Evolutionary conservation across 2,329 filamentous ascomycete species (phyloP).

Genomic region (Microdochium bolleyi): DNA sequence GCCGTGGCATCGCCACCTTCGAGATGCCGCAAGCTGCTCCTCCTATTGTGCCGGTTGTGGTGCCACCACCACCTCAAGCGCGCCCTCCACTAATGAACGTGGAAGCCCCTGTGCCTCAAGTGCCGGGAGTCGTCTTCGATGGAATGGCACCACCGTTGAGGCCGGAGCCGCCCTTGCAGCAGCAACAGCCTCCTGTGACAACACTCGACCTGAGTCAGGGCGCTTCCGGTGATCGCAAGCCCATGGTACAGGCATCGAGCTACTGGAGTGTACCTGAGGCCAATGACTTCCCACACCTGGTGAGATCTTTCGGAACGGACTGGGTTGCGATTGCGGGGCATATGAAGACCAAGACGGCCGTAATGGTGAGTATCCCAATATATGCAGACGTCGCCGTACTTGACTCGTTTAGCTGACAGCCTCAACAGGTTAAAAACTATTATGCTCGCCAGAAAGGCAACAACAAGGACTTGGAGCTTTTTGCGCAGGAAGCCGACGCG

Average conservation of each 20-base stretch:
- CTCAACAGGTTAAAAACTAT: constrained; percentile 57
- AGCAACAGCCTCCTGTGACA: constrained; percentile 33
- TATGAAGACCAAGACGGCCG: constrained; percentile 77
- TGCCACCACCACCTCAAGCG: neutral
- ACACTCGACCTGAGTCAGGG: constrained; percentile 41
- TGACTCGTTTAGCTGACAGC: constrained; percentile 10
- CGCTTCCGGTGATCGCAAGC: constrained; percentile 39
- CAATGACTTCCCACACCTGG: constrained; percentile 65
- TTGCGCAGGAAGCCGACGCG: constrained; percentile 52
- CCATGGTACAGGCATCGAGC: constrained; percentile 58
- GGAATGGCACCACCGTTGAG: constrained; percentile 49
- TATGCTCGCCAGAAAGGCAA: constrained; percentile 56
- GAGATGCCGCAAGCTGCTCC: neutral
- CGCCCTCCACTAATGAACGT: constrained; percentile 5
- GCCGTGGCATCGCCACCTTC: neutral
- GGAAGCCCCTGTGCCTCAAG: constrained; percentile 15
- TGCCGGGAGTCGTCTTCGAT: constrained; percentile 35
- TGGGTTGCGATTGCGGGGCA: constrained; percentile 68
- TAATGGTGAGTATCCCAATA: constrained; percentile 56
- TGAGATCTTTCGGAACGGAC: constrained; percentile 71
- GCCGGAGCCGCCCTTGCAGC: constrained; percentile 38
- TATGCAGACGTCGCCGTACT: neutral
- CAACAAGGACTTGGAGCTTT: constrained; percentile 50
- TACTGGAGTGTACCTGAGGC: constrained; percentile 84
- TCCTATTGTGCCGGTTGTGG: neutral